Evolutionary conservation across 2,329 filamentous ascomycete species (phyloP), one percentile per base, ranked within the genome.

Genomic region (Westerdykella sp.): DNA sequence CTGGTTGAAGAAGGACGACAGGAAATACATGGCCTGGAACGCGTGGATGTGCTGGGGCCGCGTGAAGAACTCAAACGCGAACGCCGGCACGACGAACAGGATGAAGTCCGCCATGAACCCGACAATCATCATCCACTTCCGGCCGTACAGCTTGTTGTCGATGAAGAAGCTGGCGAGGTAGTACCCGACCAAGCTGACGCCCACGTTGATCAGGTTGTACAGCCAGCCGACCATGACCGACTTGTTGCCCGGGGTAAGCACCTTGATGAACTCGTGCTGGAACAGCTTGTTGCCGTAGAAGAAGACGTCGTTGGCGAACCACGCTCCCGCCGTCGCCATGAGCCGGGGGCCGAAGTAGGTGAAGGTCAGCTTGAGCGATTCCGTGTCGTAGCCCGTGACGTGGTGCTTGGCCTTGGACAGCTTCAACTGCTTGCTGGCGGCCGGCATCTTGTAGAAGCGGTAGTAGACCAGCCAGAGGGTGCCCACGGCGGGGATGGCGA

Each of bases 201-300:
- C 83, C 44, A 94, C 83, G 71, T 97, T 97, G 75, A 89, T 77
- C 64, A 97, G 69, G 71, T 93, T 95, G 84, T 89, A 97, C 37
- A 87, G 75, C 91, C 91, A 97, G 47, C 78, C 83, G 28, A 83
- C 83, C 80, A 95, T 85, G 65, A 96, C 79, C 6, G 85, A 88
- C 30, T 74, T 70, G 50, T 80, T 78, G 52, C 77, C 70, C 41
- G 81, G 76, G 42, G 83, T 85, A 54, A 96, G 83, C 62, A 93
- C 85, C 25, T 73, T 74, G 70, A 96, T 95, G 72, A 96, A 96
- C 64, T 91, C 80, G 49, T 79, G 80, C 72, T 95, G 90, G 79
- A 96, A 96, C 42, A 96, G 83, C 78, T 95, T 96, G 83, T 95
- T 96, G 57, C 91, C 91, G 73, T 97, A 97, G 76, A 97, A 97